Conservation (phyloP, 2,329 filamentous ascomycete genomes). For the Dryadomyces quercivorus region DNA sequence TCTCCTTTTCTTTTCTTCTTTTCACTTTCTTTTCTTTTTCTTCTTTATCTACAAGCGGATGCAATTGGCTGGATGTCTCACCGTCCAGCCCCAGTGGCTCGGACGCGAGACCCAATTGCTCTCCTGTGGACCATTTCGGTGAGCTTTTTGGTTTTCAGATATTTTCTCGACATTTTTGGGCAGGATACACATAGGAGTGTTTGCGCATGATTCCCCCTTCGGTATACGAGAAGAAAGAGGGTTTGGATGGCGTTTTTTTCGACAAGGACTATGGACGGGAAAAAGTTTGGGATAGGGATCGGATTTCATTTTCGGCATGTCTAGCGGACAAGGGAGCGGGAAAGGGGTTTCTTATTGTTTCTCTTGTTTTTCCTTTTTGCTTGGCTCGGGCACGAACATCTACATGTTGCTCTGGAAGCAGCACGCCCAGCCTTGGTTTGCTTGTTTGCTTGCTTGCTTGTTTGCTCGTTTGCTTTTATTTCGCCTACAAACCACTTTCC, state of each 20-base stretch:
- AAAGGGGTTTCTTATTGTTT: background rate
- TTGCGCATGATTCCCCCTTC: background rate
- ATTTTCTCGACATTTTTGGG: background rate
- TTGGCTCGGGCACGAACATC: background rate
- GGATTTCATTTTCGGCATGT: background rate
- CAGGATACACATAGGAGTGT: background rate
- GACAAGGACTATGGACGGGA: background rate
- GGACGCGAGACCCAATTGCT: background rate
- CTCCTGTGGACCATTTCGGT: background rate
- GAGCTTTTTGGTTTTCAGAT: background rate
- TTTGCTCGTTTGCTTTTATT: background rate
- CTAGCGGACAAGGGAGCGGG: background rate
- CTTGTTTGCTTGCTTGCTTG: too few relatives aligned
- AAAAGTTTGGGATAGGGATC: background rate
- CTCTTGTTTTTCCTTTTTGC: background rate
- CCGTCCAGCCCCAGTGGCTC: background rate
- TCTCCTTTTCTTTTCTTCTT: background rate
- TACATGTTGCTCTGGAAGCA: conserved; percentile 11
- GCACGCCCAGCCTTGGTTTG: conserved; percentile 2
- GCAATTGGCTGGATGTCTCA: background rate
- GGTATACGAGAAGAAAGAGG: background rate
- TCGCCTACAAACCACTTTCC: background rate
- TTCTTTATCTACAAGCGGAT: too few relatives aligned
- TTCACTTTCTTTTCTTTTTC: background rate
- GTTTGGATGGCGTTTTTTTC: background rate